Evolutionary conservation across 306 rosid species (phyloP).

Genomic region (Vigna reflexopilosa): DNA sequence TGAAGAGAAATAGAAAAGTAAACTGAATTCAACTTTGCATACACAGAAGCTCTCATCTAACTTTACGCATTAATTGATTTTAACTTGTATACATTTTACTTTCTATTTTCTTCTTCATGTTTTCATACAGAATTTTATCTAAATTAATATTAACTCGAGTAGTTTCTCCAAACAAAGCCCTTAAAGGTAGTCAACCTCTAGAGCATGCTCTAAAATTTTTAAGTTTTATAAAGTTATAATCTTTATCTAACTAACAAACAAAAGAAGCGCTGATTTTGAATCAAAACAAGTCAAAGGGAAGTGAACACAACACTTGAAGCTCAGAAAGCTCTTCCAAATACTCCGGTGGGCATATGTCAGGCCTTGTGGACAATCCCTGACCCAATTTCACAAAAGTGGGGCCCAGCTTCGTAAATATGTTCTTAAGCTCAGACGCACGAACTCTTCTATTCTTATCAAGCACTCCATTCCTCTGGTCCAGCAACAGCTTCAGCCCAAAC

Average conservation of each 20-base stretch:
- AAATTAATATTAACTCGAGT: neutral
- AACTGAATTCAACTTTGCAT: neutral
- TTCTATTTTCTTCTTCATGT: neutral
- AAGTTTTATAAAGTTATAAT: neutral
- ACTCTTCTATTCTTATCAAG: constrained; percentile 63
- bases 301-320: constrained; percentile 67
- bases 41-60: neutral
- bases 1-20: neutral
- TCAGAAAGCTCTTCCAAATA: constrained; percentile 89
- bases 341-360: constrained; percentile 89
- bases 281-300: constrained; percentile 4
- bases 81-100: neutral
- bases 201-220: neutral
- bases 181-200: neutral
- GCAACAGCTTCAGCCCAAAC: constrained; percentile 69
- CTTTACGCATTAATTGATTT: neutral
- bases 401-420: constrained; percentile 71
- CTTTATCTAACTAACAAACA: neutral
- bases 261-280: neutral
- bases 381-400: constrained; percentile 93
- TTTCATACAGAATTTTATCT: neutral
- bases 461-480: constrained; percentile 70
- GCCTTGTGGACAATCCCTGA: constrained; percentile 89
- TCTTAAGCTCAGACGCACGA: constrained; percentile 73
- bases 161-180: constrained; percentile 20